phyloP scores from a whole-genome alignment of 495 filamentous ascomycete genomes.

The Aspergillus haitiensis region DNA sequence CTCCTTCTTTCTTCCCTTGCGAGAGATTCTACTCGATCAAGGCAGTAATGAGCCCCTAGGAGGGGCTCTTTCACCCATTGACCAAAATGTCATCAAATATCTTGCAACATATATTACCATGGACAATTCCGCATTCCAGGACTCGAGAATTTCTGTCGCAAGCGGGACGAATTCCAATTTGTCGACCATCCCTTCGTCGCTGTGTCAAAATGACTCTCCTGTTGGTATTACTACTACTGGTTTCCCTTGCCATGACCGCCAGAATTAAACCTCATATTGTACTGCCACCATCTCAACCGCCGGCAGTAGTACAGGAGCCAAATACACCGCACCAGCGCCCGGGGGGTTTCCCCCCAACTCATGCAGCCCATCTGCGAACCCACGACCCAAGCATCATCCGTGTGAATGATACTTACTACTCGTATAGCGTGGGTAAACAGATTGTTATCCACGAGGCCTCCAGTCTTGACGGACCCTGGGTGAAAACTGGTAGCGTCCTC shows the following conservation, averaged over 20 bases:
- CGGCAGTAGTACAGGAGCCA: background rate
- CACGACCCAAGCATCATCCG: conserved; percentile 46
- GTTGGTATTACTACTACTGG: background rate
- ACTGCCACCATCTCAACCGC: background rate
- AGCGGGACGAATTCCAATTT: background rate
- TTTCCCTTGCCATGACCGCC: conserved; percentile 8
- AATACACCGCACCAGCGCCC: background rate
- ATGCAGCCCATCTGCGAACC: conserved; percentile 36
- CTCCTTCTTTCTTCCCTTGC: background rate
- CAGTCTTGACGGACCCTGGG: conserved; percentile 44
- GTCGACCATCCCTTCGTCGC: conserved; percentile 8
- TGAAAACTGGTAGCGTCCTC: conserved; percentile 37
- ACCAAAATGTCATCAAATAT: too few relatives aligned
- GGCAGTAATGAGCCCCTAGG: conserved; percentile 7
- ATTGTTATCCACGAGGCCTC: conserved; percentile 40
- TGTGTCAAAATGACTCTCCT: conserved; percentile 13
- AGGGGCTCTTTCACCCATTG: background rate
- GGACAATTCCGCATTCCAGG: conserved; percentile 4
- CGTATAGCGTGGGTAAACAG: conserved; percentile 39
- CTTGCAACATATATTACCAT: conserved; percentile 6
- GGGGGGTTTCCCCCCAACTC: conserved; percentile 28
- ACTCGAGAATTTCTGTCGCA: background rate
- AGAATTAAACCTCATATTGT: background rate
- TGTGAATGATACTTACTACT: conserved; percentile 36
- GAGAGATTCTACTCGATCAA: background rate